phyloP scores from a whole-genome alignment of 2,329 filamentous ascomycete species.

The Botrytis hyacinthi region DNA sequence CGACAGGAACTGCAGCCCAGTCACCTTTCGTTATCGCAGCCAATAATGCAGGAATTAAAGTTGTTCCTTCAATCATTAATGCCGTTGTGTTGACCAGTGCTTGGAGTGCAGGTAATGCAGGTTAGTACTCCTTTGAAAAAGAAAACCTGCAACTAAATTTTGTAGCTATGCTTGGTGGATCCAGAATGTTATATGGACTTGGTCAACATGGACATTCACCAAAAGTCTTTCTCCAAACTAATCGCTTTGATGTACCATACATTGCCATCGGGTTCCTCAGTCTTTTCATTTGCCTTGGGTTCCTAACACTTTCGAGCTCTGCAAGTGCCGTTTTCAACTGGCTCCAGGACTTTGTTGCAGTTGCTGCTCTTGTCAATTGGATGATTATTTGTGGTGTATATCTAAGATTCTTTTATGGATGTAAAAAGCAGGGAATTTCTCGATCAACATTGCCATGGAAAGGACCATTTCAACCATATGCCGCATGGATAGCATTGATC shows the following conservation, averaged over 20 bases:
- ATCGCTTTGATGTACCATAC: conserved; percentile 55
- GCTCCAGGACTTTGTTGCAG: conserved; percentile 60
- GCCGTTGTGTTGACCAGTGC: conserved; percentile 72
- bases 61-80: conserved; percentile 71
- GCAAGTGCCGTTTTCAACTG: conserved; percentile 63
- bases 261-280: conserved; percentile 54
- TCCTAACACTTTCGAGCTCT: conserved; percentile 61
- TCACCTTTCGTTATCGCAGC: conserved; percentile 71
- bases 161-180: conserved; percentile 55
- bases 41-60: conserved; percentile 62
- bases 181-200: conserved; percentile 58
- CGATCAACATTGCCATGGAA: conserved; percentile 54
- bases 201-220: conserved; percentile 57
- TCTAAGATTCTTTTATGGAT: conserved; percentile 53
- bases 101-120: conserved; percentile 66
- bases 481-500: conserved; percentile 58
- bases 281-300: conserved; percentile 61
- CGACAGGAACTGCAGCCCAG: conserved; percentile 48
- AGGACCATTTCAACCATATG: conserved; percentile 48
- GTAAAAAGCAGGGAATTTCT: conserved; percentile 55
- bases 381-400: conserved; percentile 57
- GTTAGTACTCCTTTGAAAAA: neutral
- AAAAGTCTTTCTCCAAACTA: conserved; percentile 52
- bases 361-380: conserved; percentile 64
- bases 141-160: neutral